Evolutionary conservation across 2,329 filamentous ascomycete species (phyloP).

Genomic region (Septoria petroselini): DNA sequence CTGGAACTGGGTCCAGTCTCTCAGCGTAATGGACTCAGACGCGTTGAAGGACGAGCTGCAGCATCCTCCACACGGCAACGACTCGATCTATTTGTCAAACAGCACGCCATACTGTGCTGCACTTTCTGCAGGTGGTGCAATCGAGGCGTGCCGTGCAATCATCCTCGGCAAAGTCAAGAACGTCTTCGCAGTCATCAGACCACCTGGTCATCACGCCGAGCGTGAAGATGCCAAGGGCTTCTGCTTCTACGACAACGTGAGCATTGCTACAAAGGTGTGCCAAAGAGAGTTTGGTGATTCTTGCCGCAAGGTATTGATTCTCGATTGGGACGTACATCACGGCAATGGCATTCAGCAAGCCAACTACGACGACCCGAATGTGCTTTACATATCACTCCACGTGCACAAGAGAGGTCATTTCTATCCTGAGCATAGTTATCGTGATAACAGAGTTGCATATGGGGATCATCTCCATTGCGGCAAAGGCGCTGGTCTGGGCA

Average conservation of each 20-base stretch:
- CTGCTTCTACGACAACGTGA: slow-evolving; percentile 97
- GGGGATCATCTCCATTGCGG: slow-evolving; percentile 61
- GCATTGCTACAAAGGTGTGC: slow-evolving; percentile 84
- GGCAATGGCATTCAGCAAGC: slow-evolving; percentile 95
- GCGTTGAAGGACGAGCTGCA: slow-evolving; percentile 50
- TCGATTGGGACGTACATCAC: slow-evolving; percentile 82
- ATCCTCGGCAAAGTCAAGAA: slow-evolving; percentile 82
- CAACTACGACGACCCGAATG: slow-evolving; percentile 90
- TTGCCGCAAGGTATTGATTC: slow-evolving; percentile 84
- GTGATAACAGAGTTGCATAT: slow-evolving; percentile 53
- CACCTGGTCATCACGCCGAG: slow-evolving; percentile 93
- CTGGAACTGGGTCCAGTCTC: slow-evolving; percentile 69
- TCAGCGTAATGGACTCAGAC: slow-evolving; percentile 42
- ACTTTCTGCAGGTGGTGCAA: slow-evolving; percentile 85
- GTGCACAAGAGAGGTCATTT: slow-evolving; percentile 81
- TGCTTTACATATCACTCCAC: slow-evolving; percentile 92
- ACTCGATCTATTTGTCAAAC: slow-evolving; percentile 46
- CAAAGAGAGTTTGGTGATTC: slow-evolving; percentile 72
- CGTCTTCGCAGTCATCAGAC: slow-evolving; percentile 89
- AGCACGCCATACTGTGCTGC: slow-evolving; percentile 62
- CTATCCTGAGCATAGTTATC: slow-evolving; percentile 67
- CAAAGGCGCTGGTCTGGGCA: slow-evolving; percentile 55
- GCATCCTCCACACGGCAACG: slow-evolving; percentile 56
- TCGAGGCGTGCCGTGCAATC: slow-evolving; percentile 93
- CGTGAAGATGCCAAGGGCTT: slow-evolving; percentile 84